Evolutionary conservation across 345 rosid species (phyloP), one percentile per base, ranked within the genome.

Genomic region (Brassica cretica): DNA sequence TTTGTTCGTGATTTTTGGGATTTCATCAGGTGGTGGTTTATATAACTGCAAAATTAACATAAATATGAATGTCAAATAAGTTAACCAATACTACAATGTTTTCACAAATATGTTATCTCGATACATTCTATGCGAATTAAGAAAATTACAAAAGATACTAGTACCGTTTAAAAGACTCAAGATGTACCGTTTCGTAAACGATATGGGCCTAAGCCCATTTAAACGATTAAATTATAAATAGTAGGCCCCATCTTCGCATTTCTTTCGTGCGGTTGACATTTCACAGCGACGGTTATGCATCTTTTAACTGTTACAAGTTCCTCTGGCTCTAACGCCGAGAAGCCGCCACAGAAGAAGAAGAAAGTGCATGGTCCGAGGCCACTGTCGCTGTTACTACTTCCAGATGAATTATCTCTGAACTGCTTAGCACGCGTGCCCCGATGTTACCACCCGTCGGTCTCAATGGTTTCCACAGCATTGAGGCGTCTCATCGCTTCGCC

Each of bases 341-440:
- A 68, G 5, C 60, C 79, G 16, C 74, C 74, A 3, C 53, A 46
- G 15, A 46, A 46, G 15, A 27, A 46, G 0, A 76, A 76, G 15
- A 68, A 68, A 19, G 41, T 2, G 39, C 0, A 2, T 56, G 12
- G 2, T 15, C 5, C 53, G 8, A 46, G 30, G 12, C 55, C 61
- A 2, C 39, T 3, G 0, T 19, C 3, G 24, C 18, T 76, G 0
- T n/a, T 49, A 14, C 27, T 12, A 19, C 37, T 76, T 18, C 74
- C 74, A 5, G 18, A 61, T 5, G 74, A 68, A 14, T 19, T 76
- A 62, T 5, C 4, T 46, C 2, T 32, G 1, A 76, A 49, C 11
- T 29, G 35, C 69, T 59, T 76, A 21, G 69, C 79, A n/a, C 53
- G 79, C 25, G 37, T 76, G 25, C 79, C 79, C 1, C 63, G 74